Percentiles rank a stretch among this genome's conserved stretches.
phyloP scores from a whole-genome alignment of 768 basidiomycete genomes.

The Naematelia aurantialba region DNA sequence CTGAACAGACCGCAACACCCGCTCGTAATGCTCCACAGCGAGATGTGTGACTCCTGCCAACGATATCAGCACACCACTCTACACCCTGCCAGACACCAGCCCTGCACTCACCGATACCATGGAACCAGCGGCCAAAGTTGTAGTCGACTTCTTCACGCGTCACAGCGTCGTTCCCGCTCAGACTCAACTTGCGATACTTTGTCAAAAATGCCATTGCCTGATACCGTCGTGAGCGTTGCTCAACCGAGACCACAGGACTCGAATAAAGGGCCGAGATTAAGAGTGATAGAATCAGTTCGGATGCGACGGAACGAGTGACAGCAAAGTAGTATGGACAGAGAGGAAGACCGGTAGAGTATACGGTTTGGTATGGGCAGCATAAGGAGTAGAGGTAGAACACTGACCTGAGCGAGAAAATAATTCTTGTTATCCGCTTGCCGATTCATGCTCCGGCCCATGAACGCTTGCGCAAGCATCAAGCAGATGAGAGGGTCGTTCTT shows the following conservation, averaged over 20 bases:
- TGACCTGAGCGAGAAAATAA: conserved; percentile 73
- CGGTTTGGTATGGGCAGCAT: background rate
- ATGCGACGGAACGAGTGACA: background rate
- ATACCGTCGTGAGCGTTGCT: background rate
- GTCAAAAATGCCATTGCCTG: conserved; percentile 81
- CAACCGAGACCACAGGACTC: background rate
- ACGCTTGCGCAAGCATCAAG: conserved; percentile 75
- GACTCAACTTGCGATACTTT: conserved; percentile 65
- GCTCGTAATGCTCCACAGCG: conserved; percentile 79
- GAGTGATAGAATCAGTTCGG: background rate
- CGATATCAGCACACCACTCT: background rate
- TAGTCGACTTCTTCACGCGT: conserved; percentile 69
- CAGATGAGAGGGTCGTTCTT: conserved; percentile 81
- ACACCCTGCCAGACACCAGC: background rate
- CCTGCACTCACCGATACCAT: conserved; percentile 69
- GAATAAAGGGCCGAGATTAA: background rate
- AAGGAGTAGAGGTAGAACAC: conserved; percentile 3
- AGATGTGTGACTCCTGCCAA: conserved; percentile 69
- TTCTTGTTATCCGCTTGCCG: conserved; percentile 91
- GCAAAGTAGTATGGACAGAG: background rate
- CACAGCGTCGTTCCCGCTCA: conserved; percentile 37
- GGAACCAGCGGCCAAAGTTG: conserved; percentile 88
- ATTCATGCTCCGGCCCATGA: conserved; percentile 85
- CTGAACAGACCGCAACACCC: conserved; percentile 64
- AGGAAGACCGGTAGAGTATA: background rate